Evolutionary conservation across 2,329 filamentous ascomycete genomes (phyloP).

Genomic region (Apiospora phragmitis): DNA sequence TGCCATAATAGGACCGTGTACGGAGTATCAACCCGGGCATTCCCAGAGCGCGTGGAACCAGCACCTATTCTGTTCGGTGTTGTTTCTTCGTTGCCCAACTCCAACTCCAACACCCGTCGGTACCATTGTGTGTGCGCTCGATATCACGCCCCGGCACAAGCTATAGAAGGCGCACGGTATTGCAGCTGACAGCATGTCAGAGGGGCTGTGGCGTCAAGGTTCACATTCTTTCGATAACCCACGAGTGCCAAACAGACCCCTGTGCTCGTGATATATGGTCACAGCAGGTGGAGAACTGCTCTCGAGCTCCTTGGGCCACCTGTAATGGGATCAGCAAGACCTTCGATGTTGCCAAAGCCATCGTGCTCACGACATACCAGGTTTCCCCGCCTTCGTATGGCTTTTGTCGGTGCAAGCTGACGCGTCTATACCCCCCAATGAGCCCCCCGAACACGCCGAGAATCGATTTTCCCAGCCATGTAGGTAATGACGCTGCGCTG

Average conservation of each 20-base stretch:
- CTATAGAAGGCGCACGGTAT: neutral
- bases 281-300: neutral
- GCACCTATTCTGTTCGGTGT: neutral
- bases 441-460: neutral
- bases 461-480: neutral
- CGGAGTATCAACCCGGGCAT: neutral
- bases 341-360: neutral
- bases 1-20: neutral
- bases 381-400: neutral
- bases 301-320: neutral
- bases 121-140: neutral
- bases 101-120: neutral
- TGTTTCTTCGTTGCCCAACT: neutral
- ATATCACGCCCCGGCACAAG: neutral
- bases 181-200: neutral
- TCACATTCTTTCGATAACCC: neutral
- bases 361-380: neutral
- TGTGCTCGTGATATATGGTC: neutral
- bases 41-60: neutral
- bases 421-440: neutral
- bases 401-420: neutral
- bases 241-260: neutral
- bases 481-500: neutral
- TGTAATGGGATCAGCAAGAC: neutral
- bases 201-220: slow-evolving; percentile 1